A percentile compares a stretch with the other conserved stretches of the same genome.
These are phyloP conservation scores for Erysimum cheiri DNA, from an alignment of 441 rosid genomes.

Conservation along the genomic window DNA sequence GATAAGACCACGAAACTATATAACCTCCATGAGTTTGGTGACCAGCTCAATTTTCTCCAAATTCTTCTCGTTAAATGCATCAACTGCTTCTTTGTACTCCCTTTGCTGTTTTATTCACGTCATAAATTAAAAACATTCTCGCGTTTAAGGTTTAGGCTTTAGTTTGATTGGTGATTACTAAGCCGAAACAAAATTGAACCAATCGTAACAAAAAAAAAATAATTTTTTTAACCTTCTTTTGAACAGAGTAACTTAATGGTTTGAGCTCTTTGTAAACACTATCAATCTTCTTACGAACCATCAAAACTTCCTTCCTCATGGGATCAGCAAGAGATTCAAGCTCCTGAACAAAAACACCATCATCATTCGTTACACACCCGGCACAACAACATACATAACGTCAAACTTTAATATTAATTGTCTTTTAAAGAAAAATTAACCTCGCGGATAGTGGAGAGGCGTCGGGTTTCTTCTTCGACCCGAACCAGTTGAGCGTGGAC, in stretches of 20 bases:
- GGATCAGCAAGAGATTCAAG: neutral
- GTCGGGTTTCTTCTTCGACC: conserved; percentile 76
- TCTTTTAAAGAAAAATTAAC: conserved; percentile 39
- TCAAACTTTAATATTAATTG: neutral
- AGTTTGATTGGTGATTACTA: neutral
- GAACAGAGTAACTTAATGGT: too few species aligned
- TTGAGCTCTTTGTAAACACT: too few species aligned
- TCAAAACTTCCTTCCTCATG: neutral
- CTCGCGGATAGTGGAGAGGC: conserved; percentile 79
- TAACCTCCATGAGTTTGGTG: neutral
- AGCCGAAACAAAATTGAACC: neutral
- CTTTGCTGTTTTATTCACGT: neutral
- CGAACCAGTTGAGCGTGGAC: conserved; percentile 82
- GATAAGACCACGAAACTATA: neutral
- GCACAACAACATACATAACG: neutral
- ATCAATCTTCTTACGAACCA: neutral
- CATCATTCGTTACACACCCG: neutral
- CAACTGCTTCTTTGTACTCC: neutral
- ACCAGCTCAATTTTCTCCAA: neutral
- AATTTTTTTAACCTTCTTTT: too few species aligned
- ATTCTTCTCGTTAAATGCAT: neutral
- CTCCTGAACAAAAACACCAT: neutral
- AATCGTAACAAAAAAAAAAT: neutral
- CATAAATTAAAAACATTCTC: neutral
- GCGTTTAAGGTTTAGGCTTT: neutral